Percentiles rank a stretch among this genome's conserved stretches.
phyloP scores from a whole-genome alignment of 768 basidiomycete species.

The Boletus edulis region DNA sequence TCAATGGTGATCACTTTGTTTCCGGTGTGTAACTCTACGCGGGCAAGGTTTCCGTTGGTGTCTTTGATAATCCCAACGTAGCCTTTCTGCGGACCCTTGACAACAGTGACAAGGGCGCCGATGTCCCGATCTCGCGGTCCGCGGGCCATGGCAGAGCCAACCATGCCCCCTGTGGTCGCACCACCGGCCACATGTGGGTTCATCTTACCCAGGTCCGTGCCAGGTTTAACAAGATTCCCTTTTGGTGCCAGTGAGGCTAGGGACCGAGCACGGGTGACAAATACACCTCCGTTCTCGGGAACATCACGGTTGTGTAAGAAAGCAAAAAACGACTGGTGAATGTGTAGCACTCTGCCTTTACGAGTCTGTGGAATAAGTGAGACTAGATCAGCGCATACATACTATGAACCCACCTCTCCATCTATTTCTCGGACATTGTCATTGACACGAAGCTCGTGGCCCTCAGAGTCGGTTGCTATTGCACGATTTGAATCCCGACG shows the following conservation, averaged over 20 bases:
- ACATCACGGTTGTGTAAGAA: conserved; percentile 94
- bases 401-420: conserved; percentile 61
- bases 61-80: conserved; percentile 93
- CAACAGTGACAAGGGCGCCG: conserved; percentile 72
- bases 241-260: conserved; percentile 87
- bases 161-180: conserved; percentile 68
- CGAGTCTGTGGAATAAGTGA: conserved; percentile 49
- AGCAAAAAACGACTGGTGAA: conserved; percentile 90
- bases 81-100: conserved; percentile 89
- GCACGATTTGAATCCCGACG: conserved; percentile 77
- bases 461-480: conserved; percentile 87
- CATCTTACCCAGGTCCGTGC: conserved; percentile 85
- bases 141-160: conserved; percentile 77
- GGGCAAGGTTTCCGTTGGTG: conserved; percentile 79
- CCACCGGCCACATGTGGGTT: conserved; percentile 69
- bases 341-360: conserved; percentile 88
- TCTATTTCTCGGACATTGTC: conserved; percentile 94
- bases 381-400: neutral
- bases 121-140: conserved; percentile 83
- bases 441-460: conserved; percentile 79
- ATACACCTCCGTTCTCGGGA: conserved; percentile 89
- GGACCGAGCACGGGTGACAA: conserved; percentile 83
- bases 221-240: conserved; percentile 62
- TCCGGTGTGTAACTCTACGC: conserved; percentile 88
- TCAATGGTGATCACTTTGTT: conserved; percentile 89